A percentile compares a stretch with the other conserved stretches of the same genome.
These are phyloP conservation scores for Epicoccum nigrum DNA, from an alignment of 2,329 filamentous ascomycete genomes.

Conservation along the genomic window DNA sequence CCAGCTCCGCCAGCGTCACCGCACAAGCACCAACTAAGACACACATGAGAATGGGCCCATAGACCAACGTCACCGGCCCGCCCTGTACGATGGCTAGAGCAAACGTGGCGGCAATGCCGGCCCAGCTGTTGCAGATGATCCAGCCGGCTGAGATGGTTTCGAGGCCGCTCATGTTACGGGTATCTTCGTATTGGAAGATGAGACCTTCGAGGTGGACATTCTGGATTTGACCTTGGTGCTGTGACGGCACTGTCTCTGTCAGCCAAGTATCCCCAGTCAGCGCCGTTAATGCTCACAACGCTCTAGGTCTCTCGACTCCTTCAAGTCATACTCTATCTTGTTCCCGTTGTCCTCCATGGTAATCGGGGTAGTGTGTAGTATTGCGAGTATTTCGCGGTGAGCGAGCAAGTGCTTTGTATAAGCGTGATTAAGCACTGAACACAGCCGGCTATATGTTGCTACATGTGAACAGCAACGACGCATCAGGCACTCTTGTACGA, in stretches of 20 bases:
- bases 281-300: background rate
- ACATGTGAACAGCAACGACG: no score
- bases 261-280: background rate
- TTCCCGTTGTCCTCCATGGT: background rate
- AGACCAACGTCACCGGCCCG: constrained; percentile 20
- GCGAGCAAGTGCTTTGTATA: no score
- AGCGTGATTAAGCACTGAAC: no score
- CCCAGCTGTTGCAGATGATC: constrained; percentile 28
- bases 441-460: no score
- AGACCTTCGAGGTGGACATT: constrained; percentile 17
- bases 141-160: constrained; percentile 25
- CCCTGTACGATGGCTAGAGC: constrained; percentile 21
- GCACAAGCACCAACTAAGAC: constrained; percentile 21
- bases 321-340: background rate
- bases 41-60: constrained; percentile 24
- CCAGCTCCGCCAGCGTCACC: constrained; percentile 33
- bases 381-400: no score
- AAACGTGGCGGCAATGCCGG: constrained; percentile 23
- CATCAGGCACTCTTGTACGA: background rate
- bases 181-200: constrained; percentile 7
- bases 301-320: background rate
- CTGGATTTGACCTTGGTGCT: constrained; percentile 13
- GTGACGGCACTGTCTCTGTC: constrained; percentile 1
- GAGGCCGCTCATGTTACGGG: constrained; percentile 18
- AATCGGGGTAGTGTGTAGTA: background rate